Evolutionary conservation across 495 filamentous ascomycete genomes (phyloP).

Genomic region (Choiromyces venosus): DNA sequence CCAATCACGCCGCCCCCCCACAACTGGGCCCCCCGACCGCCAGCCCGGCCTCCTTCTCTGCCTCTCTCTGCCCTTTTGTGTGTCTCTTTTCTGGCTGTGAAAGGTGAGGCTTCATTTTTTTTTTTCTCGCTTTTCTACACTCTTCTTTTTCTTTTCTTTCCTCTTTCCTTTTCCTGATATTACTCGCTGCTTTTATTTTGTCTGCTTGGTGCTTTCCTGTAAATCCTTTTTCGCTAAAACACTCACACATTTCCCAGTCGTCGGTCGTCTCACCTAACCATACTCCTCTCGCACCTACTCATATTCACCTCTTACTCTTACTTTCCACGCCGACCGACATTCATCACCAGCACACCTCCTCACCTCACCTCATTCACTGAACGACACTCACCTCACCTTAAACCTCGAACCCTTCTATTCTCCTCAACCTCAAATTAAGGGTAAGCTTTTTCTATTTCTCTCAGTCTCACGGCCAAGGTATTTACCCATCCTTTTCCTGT

Average conservation of each 20-base stretch:
- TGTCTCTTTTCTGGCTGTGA: background rate
- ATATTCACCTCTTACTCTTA: background rate
- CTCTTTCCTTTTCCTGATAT: background rate
- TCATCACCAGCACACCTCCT: background rate
- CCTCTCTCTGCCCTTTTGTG: background rate
- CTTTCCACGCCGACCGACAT: background rate
- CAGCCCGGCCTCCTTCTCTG: background rate
- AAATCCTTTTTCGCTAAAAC: background rate
- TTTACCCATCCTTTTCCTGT: background rate
- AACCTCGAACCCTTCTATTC: background rate
- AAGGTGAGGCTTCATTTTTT: background rate
- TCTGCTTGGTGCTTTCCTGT: background rate
- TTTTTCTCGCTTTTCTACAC: background rate
- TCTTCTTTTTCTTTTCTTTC: background rate
- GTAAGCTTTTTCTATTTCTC: background rate
- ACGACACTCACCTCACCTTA: background rate
- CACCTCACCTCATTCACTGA: background rate
- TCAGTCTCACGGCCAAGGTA: background rate
- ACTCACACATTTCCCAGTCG: background rate
- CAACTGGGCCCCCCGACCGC: background rate
- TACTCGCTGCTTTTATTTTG: background rate
- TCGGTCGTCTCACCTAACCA: background rate
- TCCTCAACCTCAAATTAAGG: background rate
- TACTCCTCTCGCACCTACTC: background rate
- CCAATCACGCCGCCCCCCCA: background rate